These are phyloP conservation scores for Talinum fruticosum DNA, from an alignment of 148 eudicot species.

Conservation along the genomic window DNA sequence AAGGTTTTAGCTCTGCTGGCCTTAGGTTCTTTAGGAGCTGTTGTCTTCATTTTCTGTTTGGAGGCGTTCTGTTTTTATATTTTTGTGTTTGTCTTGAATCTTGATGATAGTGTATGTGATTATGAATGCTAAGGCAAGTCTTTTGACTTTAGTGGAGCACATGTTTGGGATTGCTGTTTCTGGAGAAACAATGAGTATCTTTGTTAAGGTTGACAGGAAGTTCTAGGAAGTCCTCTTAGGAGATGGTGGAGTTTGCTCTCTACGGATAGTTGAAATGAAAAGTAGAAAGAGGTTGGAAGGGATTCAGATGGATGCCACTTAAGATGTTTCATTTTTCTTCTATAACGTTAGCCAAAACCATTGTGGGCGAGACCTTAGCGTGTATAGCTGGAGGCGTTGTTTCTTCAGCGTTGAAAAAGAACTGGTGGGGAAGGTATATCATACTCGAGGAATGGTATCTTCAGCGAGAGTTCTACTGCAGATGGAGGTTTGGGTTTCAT, in stretches of 20 bases:
- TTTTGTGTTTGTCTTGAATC: neutral
- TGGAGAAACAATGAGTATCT: neutral
- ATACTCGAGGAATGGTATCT: neutral
- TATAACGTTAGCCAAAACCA: neutral
- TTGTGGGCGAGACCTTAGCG: neutral
- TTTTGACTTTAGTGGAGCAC: neutral
- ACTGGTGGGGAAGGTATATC: neutral
- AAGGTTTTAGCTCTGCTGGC: neutral
- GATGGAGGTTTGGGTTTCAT: neutral
- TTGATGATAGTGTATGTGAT: neutral
- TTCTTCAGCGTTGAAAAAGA: neutral
- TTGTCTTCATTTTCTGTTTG: neutral
- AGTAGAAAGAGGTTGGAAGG: neutral
- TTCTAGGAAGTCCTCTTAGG: neutral
- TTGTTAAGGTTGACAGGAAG: neutral
- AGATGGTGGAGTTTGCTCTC: neutral
- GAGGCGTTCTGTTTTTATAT: neutral
- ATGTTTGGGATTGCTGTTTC: neutral
- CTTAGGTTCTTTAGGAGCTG: neutral
- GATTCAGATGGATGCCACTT: neutral
- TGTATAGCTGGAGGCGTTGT: neutral
- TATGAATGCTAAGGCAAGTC: too few species aligned
- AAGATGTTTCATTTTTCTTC: neutral
- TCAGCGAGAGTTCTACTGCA: neutral
- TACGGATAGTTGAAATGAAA: too few species aligned